Conservation (phyloP, 176 grass and related monocot genomes). For the Triticum dicoccoides region DNA sequence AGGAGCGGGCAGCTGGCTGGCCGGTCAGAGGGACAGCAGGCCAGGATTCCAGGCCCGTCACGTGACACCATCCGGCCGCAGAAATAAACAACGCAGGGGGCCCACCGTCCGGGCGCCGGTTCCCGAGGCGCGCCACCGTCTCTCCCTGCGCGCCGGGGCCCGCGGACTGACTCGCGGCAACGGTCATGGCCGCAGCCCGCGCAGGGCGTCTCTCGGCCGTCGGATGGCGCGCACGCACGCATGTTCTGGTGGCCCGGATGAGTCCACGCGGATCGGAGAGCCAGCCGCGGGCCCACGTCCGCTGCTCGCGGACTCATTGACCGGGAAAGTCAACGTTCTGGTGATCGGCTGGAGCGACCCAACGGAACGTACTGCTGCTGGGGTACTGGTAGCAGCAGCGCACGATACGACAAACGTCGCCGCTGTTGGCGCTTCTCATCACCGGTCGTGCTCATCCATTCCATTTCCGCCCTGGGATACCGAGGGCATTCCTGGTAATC, state of each 20-base stretch:
- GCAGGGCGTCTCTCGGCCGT: background rate
- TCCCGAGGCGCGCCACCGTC: background rate
- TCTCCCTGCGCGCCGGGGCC: background rate
- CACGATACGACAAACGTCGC: constrained; percentile 17
- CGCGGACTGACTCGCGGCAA: background rate
- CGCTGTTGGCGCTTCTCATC: background rate
- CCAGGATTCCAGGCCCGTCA: constrained; percentile 20
- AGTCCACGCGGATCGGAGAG: background rate
- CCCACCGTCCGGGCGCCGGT: background rate
- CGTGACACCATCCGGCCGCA: constrained; percentile 14
- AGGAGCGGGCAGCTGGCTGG: background rate
- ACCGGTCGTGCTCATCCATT: background rate
- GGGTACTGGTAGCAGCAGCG: background rate
- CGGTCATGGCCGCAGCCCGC: background rate
- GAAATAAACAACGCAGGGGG: background rate
- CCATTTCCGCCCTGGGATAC: background rate
- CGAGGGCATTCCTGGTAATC: background rate
- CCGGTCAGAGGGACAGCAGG: constrained; percentile 16
- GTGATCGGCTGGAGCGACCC: background rate
- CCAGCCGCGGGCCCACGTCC: background rate
- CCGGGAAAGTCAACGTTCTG: background rate
- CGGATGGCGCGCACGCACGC: background rate
- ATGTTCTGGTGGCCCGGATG: background rate
- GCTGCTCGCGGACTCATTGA: background rate
- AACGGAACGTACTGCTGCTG: background rate